Evolutionary conservation across 106 monocot species (phyloP), one percentile per base, ranked within the genome.

Genomic region (Iris macrosiphon): DNA sequence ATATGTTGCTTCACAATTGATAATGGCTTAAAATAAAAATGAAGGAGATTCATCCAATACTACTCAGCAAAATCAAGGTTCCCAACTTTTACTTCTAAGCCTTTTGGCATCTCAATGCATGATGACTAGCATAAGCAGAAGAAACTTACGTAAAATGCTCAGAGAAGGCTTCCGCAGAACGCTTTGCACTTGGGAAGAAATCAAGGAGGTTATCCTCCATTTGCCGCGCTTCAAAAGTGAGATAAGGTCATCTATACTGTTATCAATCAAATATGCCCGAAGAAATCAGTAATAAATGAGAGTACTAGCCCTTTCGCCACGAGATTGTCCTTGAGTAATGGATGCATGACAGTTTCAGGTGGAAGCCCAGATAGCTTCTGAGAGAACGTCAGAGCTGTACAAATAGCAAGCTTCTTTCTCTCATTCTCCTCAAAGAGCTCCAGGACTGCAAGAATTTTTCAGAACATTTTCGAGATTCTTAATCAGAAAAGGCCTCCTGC

Each of bases 401-500:
- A 95, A 40, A 95, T 82, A 30, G 95, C 89, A 60, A 95, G 85
- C 58, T 84, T 85, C 60, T 69, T 76, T 24, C 75, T 75, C 30
- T 79, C 79, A 60, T 76, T 72, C 25, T 79, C 75, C 53, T 79
- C 76, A 73, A 85, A 85, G 20, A 75, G 72, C 34, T 79, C 85
- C 77, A 95, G 6, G 82, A 95, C 64, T 95, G 95, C n/a, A 95
- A 39, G 52, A 79, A 76, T 45, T 65, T 85, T 62, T 66, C 65
- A 66, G 75, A 58, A 85, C 95, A 95, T 89, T 89, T 79, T 95
- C 95, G 52, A 95, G 82, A 35, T 77, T 89, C 71, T 95, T 95
- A 51, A 95, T 95, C 43, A 95, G 64, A 59, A 95, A 95, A 14
- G 95, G 95, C 67, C 74, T 75, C 4, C 89, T 70, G 3, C 95